Conservation (phyloP, 2,329 filamentous ascomycete species). For the Cadophora sp. region DNA sequence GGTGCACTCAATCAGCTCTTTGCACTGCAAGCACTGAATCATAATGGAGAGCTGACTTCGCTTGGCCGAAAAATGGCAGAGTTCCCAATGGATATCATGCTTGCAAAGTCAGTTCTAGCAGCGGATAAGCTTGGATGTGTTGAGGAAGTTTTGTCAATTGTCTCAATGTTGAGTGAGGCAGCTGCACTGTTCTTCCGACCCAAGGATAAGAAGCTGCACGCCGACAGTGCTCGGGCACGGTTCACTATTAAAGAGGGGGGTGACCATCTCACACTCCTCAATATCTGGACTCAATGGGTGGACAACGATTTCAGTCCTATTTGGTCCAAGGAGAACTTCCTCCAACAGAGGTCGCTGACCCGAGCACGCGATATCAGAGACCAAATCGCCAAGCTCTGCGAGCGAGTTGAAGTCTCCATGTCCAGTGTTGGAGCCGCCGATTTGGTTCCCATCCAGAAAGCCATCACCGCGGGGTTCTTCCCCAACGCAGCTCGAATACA, state of each 20-base stretch:
- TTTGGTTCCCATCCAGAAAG: slow-evolving; percentile 80
- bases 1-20: slow-evolving; percentile 90
- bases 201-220: slow-evolving; percentile 97
- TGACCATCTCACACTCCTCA: slow-evolving; percentile 86
- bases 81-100: slow-evolving; percentile 90
- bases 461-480: slow-evolving; percentile 92
- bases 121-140: slow-evolving; percentile 92
- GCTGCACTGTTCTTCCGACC: slow-evolving; percentile 91
- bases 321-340: slow-evolving; percentile 91
- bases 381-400: slow-evolving; percentile 89
- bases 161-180: slow-evolving; percentile 92
- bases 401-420: slow-evolving; percentile 84
- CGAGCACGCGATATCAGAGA: slow-evolving; percentile 91
- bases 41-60: slow-evolving; percentile 87
- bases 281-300: slow-evolving; percentile 95
- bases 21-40: slow-evolving; percentile 86
- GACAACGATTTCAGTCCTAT: slow-evolving; percentile 87
- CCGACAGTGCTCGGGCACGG: slow-evolving; percentile 85
- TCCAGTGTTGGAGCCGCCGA: slow-evolving; percentile 75
- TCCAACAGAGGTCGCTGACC: slow-evolving; percentile 89
- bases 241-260: slow-evolving; percentile 93
- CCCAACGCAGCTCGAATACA: slow-evolving; percentile 87
- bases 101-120: slow-evolving; percentile 86
- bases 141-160: slow-evolving; percentile 88
- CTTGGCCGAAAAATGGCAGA: slow-evolving; percentile 94